These are phyloP conservation scores for Tulasnella calospora DNA, from an alignment of 768 basidiomycete genomes.

Conservation along the genomic window DNA sequence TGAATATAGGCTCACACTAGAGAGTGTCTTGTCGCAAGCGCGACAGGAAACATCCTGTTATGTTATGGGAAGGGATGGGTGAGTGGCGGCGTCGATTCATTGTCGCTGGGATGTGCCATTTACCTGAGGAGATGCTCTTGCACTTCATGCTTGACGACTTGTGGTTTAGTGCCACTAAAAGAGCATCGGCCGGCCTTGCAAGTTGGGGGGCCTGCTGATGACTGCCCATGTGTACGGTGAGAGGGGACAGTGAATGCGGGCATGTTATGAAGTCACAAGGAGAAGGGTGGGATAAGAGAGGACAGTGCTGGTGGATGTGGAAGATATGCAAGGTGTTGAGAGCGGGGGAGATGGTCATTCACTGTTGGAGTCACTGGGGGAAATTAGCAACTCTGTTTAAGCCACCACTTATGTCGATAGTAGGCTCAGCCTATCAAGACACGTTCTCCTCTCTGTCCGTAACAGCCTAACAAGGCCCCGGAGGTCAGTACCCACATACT, in stretches of 20 bases:
- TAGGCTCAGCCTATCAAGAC: too few species aligned
- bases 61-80: not conserved
- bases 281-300: not conserved
- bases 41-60: not conserved
- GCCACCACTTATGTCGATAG: too few species aligned
- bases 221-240: not conserved
- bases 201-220: not conserved
- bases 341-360: not conserved
- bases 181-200: not conserved
- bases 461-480: too few species aligned
- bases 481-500: too few species aligned
- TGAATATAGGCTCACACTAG: not conserved
- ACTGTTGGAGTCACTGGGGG: not conserved
- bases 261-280: not conserved
- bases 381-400: too few species aligned
- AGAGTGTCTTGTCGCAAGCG: not conserved
- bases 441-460: too few species aligned
- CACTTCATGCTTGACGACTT: constrained; percentile 3
- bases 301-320: not conserved
- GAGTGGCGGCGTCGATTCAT: not conserved
- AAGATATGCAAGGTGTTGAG: not conserved
- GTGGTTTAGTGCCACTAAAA: not conserved
- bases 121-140: not conserved
- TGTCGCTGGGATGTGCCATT: not conserved
- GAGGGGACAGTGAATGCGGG: not conserved